Conservation (phyloP, 2,329 filamentous ascomycete genomes). For the Aspergillus sergii region DNA sequence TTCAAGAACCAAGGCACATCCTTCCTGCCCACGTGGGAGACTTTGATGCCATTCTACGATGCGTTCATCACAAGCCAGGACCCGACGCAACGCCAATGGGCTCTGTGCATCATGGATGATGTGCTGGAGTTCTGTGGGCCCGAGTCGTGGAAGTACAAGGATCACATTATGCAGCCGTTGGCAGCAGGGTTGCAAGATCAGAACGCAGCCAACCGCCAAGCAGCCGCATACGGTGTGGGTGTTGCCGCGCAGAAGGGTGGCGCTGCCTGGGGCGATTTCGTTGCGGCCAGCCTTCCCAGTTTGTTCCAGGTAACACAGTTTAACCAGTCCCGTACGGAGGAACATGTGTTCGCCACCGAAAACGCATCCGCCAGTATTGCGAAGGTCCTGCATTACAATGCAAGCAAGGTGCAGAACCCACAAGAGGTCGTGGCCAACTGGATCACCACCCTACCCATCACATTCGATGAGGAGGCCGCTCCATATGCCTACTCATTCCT, state of each 20-base stretch:
- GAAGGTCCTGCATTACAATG: slow-evolving; percentile 93
- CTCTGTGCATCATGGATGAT: slow-evolving; percentile 98
- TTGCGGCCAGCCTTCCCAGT: slow-evolving; percentile 74
- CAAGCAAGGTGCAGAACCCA: slow-evolving; percentile 71
- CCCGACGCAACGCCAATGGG: slow-evolving; percentile 94
- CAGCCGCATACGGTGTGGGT: slow-evolving; percentile 92
- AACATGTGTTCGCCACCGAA: slow-evolving; percentile 95
- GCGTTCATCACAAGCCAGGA: slow-evolving; percentile 79
- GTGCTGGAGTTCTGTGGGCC: slow-evolving; percentile 95
- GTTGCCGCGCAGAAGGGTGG: slow-evolving; percentile 94
- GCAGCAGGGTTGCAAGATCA: slow-evolving; percentile 82
- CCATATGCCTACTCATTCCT: slow-evolving; percentile 95
- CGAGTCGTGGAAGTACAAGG: slow-evolving; percentile 82
- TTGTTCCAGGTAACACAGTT: slow-evolving; percentile 84
- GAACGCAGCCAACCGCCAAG: slow-evolving; percentile 90
- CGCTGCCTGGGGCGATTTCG: slow-evolving; percentile 81
- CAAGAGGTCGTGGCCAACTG: slow-evolving; percentile 80
- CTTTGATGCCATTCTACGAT: slow-evolving; percentile 81
- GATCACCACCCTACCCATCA: slow-evolving; percentile 87
- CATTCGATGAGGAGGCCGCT: slow-evolving; percentile 95
- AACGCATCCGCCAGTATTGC: slow-evolving; percentile 96
- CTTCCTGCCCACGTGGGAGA: slow-evolving; percentile 88
- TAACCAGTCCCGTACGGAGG: slow-evolving; percentile 80
- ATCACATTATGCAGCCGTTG: slow-evolving; percentile 83
- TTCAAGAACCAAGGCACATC: slow-evolving; percentile 91